Evolutionary conservation across 208 protist genomes (phyloP), one percentile per base, ranked within the genome.

Genomic region (Blechomonas ayalai): DNA sequence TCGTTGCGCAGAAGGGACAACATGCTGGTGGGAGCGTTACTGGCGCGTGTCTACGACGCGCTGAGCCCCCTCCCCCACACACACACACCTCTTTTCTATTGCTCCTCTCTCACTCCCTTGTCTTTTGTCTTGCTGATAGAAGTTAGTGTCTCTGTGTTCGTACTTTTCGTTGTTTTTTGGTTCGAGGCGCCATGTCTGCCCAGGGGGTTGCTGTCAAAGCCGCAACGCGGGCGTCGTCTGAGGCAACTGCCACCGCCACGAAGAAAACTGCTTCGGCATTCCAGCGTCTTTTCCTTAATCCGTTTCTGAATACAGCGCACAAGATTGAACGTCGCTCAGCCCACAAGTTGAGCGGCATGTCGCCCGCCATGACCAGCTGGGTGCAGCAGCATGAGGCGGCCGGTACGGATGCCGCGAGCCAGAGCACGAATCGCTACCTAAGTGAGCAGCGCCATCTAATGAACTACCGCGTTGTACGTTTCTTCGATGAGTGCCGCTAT

Each of bases 381-480:
- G 73, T 90, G 45, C 45, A 60, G 39, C 34, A 67, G 42, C 58
- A 76, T 59, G 62, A 81, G 27, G 66, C 70, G 10, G 49, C 60
- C 29, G 84, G 84, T 20, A 59, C 72, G 0, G 84, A 89, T 56
- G 80, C 74, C 18, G 84, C 84, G 1, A 53, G 59, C n/a, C 51
- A 55, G 31, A 76, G 65, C 64, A 81, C 73, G 1, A 51, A 61
- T 23, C 80, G 68, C 34, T 86, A 77, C 43, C 23, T 84, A 25
- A 35, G 35, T 20, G 76, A 83, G 59, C 84, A 92, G 65, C 64
- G 54, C 24, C 68, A 81, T 58, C 78, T 93, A 33, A 32, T 90
- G 26, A 62, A 57, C 58, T 90, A 93, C 70, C 80, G 81, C 42
- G 73, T 90, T 3, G 62, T 84, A 29, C 85, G 81, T 47, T 70